Evolutionary conservation across 805 yeast genomes (phyloP).

Genomic region (Saitoella complicata): DNA sequence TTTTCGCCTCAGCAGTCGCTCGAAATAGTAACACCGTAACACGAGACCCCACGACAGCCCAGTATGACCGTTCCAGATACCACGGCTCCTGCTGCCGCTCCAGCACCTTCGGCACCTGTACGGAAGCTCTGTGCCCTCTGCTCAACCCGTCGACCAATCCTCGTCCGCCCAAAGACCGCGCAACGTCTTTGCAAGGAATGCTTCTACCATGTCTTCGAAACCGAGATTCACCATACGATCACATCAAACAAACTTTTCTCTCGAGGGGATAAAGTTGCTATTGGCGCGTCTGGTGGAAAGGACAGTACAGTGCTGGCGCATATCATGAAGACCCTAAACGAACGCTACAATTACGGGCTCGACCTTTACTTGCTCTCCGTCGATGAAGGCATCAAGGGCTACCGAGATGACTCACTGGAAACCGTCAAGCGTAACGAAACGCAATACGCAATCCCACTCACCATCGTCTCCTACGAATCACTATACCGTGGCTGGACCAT

Average conservation of each 20-base stretch:
- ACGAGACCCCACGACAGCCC: too few species aligned
- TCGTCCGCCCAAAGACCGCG: constrained; percentile 82
- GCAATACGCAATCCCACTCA: constrained; percentile 68
- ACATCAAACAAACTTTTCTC: constrained; percentile 49
- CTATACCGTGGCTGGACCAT: constrained; percentile 84
- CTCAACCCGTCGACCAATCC: constrained; percentile 61
- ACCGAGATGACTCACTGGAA: constrained; percentile 90
- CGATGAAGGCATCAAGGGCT: constrained; percentile 95
- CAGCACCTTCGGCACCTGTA: too few species aligned
- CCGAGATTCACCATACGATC: constrained; percentile 88
- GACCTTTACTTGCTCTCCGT: constrained; percentile 67
- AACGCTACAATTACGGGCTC: constrained; percentile 76
- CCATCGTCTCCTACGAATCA: constrained; percentile 72
- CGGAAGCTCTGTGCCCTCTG: constrained; percentile 71
- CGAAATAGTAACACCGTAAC: too few species aligned
- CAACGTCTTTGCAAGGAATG: constrained; percentile 83
- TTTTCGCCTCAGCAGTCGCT: too few species aligned
- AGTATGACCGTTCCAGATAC: too few species aligned
- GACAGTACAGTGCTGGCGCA: constrained; percentile 93
- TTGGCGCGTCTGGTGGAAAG: constrained; percentile 98
- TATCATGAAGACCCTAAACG: constrained; percentile 71
- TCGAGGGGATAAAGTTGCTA: constrained; percentile 77
- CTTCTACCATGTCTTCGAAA: constrained; percentile 79
- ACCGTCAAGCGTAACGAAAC: constrained; percentile 85
- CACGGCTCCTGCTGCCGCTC: too few species aligned